Evolutionary conservation across 2,329 filamentous ascomycete genomes (phyloP).

Genomic region (Neofusicoccum kwambonambiense): DNA sequence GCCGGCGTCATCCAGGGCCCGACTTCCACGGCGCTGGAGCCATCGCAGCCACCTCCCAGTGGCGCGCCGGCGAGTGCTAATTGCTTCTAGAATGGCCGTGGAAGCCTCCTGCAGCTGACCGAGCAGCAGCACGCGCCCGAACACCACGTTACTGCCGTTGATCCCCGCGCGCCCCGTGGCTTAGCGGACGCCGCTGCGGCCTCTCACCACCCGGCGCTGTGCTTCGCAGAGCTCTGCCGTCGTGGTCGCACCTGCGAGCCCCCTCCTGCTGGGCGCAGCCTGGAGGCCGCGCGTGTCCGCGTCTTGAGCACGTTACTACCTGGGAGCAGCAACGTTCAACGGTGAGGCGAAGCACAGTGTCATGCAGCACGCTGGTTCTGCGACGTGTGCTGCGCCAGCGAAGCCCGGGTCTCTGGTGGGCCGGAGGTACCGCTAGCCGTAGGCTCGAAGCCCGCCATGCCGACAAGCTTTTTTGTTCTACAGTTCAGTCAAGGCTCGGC

Average conservation of each 20-base stretch:
- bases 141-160: constrained; percentile 5
- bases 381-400: constrained; percentile 7
- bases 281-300: not conserved
- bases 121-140: not conserved
- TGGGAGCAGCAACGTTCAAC: not conserved
- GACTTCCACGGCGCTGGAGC: not conserved
- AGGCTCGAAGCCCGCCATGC: not conserved
- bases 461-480: constrained; percentile 7
- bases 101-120: not conserved
- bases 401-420: not conserved
- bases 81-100: constrained; percentile 5
- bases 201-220: not conserved
- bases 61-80: not conserved
- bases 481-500: not conserved
- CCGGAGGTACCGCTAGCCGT: not conserved
- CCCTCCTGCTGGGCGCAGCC: not conserved
- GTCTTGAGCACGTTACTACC: not conserved
- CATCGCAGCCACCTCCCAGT: not conserved
- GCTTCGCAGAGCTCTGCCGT: not conserved
- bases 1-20: constrained; percentile 2
- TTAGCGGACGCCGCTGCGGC: not conserved
- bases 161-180: not conserved
- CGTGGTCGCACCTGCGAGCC: not conserved
- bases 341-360: not conserved
- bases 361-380: not conserved